A percentile compares a stretch with the other conserved stretches of the same genome.
phyloP scores from a whole-genome alignment of 2,329 filamentous ascomycete genomes.

The Claviceps fusiformis region DNA sequence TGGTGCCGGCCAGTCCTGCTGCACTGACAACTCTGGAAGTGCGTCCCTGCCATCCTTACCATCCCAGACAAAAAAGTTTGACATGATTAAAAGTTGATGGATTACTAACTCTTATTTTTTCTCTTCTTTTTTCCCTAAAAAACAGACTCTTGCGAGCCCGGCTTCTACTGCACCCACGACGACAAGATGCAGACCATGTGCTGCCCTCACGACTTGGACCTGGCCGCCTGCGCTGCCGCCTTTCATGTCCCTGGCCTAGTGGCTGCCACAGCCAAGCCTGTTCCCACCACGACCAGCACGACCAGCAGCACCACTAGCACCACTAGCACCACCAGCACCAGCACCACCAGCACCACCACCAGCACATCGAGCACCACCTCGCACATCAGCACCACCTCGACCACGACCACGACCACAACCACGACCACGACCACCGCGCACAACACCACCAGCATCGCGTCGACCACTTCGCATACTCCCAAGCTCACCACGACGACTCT shows the following conservation, averaged over 20 bases:
- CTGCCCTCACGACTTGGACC: conserved; percentile 42
- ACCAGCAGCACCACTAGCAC: conserved; percentile 14
- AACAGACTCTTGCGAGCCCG: conserved; percentile 44
- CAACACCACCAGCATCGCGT: conserved; percentile 12
- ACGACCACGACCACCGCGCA: too few species aligned
- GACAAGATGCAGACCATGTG: conserved; percentile 39
- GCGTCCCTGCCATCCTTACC: conserved; percentile 15
- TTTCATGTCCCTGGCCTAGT: conserved; percentile 34
- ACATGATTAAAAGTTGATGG: too few species aligned
- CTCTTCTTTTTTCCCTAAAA: too few species aligned
- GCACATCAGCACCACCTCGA: conserved; percentile 13
- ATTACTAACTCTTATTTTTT: not conserved
- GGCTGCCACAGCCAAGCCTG: conserved; percentile 20
- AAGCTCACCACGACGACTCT: conserved; percentile 13
- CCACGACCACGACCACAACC: conserved; percentile 9
- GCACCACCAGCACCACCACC: conserved; percentile 10
- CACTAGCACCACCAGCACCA: conserved; percentile 8
- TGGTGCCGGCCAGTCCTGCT: conserved; percentile 38
- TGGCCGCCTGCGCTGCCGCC: conserved; percentile 39
- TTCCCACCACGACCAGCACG: conserved; percentile 14
- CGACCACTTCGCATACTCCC: conserved; percentile 11
- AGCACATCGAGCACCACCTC: conserved; percentile 4
- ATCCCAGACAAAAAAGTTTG: too few species aligned
- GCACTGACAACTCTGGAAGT: conserved; percentile 43
- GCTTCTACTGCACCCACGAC: conserved; percentile 51